Base-by-base conservation (phyloP, 2,329 filamentous ascomycete species). In the Cadophora sp. region DNA sequence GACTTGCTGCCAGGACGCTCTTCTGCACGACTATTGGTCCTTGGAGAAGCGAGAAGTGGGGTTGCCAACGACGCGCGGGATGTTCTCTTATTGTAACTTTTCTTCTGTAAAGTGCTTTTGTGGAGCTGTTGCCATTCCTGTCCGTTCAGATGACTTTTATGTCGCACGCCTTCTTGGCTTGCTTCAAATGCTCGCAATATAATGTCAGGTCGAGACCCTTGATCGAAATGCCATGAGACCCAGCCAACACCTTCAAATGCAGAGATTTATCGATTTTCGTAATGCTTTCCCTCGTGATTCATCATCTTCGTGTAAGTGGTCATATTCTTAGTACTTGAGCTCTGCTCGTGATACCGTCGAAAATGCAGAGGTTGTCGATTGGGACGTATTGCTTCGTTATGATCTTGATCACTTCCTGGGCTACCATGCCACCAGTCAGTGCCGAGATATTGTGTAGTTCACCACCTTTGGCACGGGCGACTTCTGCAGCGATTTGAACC, bases 351-450 rank as follows among this genome's bases (percentile, higher is more conserved):
- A 92, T 89, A 26, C 89, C 90, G 81, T 92, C 89, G 73, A 90
- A 91, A 69, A 92, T 83, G 76, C 89, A 91, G 19, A 87, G 90
- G 78, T 91, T 91, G 74, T 92, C 89, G 71, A 91, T 86, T 27
- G 90, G 89, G 53, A 91, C 83, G 79, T 92, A 92, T 81, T 92
- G 90, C 76, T 88, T 89, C 14, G 90, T 92, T 74, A 92, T 87
- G 67, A 95, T 87, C 79, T 99, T 99, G 82, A 99, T 97, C 71
- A 95, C 88, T 81, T 99, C 96, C 80, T 99, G 97, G n/a, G 95
- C 93, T 59, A 97, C 91, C 83, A 99, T 91, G 3, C 96, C 97
- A 34, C 96, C 97, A 0, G 90, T 91, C 66, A 97, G 82, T 29
- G 94, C 91, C 37, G 94, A 92, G 66, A 97, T 92, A 78, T 97